Percentiles rank a stretch among this genome's conserved stretches.
Conservation (phyloP, 768 basidiomycete genomes). For the Goffeauzyma gilvescens region DNA sequence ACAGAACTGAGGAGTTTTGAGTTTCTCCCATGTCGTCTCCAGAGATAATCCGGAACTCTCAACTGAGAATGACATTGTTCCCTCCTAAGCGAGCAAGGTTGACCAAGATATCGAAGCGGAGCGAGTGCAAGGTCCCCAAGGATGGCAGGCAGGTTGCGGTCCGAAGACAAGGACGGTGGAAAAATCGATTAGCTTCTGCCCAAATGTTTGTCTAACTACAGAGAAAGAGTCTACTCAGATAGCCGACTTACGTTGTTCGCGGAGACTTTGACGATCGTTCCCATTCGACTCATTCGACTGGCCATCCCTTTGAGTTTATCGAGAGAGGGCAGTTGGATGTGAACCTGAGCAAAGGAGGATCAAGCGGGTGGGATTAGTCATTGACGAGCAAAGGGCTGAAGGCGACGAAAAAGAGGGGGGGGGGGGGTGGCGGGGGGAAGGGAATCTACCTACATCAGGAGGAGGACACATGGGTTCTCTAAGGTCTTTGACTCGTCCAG, state of each 20-base stretch:
- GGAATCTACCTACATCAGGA: slow-evolving; percentile 22
- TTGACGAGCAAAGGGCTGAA: neutral
- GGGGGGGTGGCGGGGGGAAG: too few relatives aligned
- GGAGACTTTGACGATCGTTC: slow-evolving; percentile 21
- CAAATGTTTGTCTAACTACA: too few relatives aligned
- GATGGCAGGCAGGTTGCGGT: too few relatives aligned
- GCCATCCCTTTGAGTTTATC: slow-evolving; percentile 24
- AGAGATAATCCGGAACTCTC: slow-evolving; percentile 15
- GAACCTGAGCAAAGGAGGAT: slow-evolving; percentile 12
- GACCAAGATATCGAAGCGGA: too few relatives aligned
- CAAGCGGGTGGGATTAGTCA: neutral
- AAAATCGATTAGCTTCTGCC: too few relatives aligned
- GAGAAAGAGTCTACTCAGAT: too few relatives aligned
- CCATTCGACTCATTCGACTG: slow-evolving; percentile 19
- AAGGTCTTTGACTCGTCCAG: slow-evolving; percentile 20
- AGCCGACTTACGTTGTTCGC: slow-evolving; percentile 23
- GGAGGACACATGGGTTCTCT: slow-evolving; percentile 30
- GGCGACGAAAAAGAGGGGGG: too few relatives aligned
- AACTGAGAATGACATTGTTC: slow-evolving; percentile 20
- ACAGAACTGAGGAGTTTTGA: slow-evolving; percentile 23
- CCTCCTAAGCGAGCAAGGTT: slow-evolving; percentile 16
- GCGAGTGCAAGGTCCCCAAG: too few relatives aligned
- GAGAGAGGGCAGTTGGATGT: slow-evolving; percentile 24
- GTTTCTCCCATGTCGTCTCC: slow-evolving; percentile 22
- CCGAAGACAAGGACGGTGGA: too few relatives aligned